A percentile compares a stretch with the other conserved stretches of the same genome.
These are phyloP conservation scores for Lecanosticta acicola DNA, from an alignment of 2,329 filamentous ascomycete species.

Conservation along the genomic window DNA sequence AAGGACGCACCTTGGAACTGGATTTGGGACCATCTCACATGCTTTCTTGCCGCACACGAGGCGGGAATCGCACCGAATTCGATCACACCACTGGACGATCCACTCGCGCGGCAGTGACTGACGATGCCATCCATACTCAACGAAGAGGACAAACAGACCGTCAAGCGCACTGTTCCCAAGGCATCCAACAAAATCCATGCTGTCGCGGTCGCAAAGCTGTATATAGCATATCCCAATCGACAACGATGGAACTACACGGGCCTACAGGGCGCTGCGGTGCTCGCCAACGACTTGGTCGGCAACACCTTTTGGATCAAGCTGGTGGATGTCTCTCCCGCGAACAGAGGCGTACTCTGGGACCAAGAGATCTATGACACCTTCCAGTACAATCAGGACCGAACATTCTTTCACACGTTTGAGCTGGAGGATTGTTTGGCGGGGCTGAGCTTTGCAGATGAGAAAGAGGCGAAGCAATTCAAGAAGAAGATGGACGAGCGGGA, in stretches of 20 bases:
- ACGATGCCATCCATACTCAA: conserved; percentile 55
- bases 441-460: conserved; percentile 91
- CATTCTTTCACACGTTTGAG: conserved; percentile 97
- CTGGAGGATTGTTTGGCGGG: conserved; percentile 86
- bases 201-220: conserved; percentile 86
- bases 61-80: not conserved
- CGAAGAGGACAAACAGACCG: conserved; percentile 92
- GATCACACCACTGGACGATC: not conserved
- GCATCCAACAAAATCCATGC: conserved; percentile 95
- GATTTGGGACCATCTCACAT: not conserved
- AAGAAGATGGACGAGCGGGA: conserved; percentile 97
- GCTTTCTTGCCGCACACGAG: not conserved
- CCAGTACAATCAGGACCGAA: conserved; percentile 91
- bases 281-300: conserved; percentile 89
- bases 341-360: conserved; percentile 87
- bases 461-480: conserved; percentile 92
- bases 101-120: not conserved
- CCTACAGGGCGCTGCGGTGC: conserved; percentile 81
- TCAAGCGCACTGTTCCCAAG: conserved; percentile 91
- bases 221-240: conserved; percentile 82
- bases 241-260: conserved; percentile 91
- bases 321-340: conserved; percentile 84
- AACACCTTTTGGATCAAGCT: conserved; percentile 97
- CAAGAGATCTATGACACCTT: conserved; percentile 97
- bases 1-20: not conserved